phyloP scores from a whole-genome alignment of 805 yeast genomes.

The Lipomyces yamadae region DNA sequence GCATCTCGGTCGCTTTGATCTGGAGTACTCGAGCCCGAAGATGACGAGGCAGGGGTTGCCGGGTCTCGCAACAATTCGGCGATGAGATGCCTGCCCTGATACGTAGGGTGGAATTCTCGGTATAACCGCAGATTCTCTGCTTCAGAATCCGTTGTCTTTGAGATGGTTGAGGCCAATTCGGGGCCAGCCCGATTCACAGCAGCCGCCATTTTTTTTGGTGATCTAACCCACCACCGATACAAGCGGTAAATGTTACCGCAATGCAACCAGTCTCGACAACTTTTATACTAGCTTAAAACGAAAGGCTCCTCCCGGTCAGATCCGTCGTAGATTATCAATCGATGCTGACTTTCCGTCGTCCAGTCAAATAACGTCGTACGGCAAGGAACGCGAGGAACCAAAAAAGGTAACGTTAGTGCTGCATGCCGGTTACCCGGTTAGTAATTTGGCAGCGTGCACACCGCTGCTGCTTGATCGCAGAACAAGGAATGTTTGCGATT shows the following conservation, averaged over 20 bases:
- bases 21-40: background rate
- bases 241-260: background rate
- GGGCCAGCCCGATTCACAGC: background rate
- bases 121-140: conserved; percentile 22
- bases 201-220: background rate
- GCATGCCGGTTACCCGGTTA: too few relatives aligned
- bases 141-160: background rate
- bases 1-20: background rate
- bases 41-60: background rate
- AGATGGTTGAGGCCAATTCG: background rate
- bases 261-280: background rate
- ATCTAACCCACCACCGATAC: background rate
- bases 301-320: too few relatives aligned
- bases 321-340: too few relatives aligned
- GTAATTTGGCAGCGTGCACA: too few relatives aligned
- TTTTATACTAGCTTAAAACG: too few relatives aligned
- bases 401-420: too few relatives aligned
- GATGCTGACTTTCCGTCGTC: too few relatives aligned
- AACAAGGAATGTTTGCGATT: too few relatives aligned
- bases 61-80: background rate
- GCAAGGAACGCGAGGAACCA: too few relatives aligned
- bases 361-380: too few relatives aligned
- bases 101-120: conserved; percentile 8
- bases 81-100: background rate
- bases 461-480: too few relatives aligned